Evolutionary conservation across 768 basidiomycete species (phyloP).

Genomic region (Agaricus subrufescens): DNA sequence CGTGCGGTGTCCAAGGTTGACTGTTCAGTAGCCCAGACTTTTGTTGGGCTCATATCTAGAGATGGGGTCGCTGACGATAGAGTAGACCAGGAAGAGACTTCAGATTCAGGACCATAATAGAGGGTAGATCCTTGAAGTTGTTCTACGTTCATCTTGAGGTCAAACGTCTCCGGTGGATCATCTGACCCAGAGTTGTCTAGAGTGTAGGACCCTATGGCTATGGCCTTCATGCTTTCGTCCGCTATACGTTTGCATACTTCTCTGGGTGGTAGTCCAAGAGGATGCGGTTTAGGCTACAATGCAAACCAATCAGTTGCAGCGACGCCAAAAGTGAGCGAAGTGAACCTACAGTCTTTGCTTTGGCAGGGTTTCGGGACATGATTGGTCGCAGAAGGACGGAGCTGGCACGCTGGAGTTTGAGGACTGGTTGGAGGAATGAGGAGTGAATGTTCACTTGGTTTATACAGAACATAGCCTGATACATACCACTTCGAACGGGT

Average conservation of each 20-base stretch:
- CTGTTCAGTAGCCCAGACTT: conserved; percentile 39
- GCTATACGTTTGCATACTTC: conserved; percentile 34
- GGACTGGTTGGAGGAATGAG: too few species aligned
- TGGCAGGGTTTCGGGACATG: too few species aligned
- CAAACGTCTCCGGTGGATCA: conserved; percentile 12
- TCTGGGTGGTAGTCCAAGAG: not conserved
- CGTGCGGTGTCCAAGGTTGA: conserved; percentile 49
- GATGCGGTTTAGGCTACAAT: too few species aligned
- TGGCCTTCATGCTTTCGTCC: conserved; percentile 40
- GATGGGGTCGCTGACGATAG: not conserved
- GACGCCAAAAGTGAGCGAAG: too few species aligned
- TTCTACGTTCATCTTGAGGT: conserved; percentile 21
- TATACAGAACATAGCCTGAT: too few species aligned
- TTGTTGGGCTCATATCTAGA: not conserved
- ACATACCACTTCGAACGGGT: too few species aligned
- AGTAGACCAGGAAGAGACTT: conserved; percentile 40
- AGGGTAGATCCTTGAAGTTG: conserved; percentile 33
- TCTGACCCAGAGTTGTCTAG: conserved; percentile 11
- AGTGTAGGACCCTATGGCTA: conserved; percentile 39
- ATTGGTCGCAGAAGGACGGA: too few species aligned
- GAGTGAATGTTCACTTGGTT: too few species aligned
- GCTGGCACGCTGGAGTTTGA: too few species aligned
- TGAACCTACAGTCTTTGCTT: too few species aligned
- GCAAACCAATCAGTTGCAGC: too few species aligned
- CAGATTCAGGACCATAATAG: conserved; percentile 46